These are phyloP conservation scores for Nicotiana rustica DNA, from an alignment of 305 asterid species.

Conservation along the genomic window DNA sequence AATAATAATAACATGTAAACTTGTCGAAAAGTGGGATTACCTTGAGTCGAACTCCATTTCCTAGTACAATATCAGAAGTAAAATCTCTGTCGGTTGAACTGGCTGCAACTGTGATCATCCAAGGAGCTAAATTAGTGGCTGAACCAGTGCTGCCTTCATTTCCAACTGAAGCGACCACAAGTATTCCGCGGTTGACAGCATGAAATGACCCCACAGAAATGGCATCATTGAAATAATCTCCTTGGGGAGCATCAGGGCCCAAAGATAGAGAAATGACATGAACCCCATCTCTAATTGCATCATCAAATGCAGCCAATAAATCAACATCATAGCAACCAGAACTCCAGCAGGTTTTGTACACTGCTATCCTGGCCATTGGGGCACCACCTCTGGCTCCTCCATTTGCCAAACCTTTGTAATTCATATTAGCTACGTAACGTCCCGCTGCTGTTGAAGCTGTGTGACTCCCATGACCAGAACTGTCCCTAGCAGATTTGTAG, in stretches of 20 bases:
- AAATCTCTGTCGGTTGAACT: constrained; percentile 85
- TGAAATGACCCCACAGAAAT: constrained; percentile 89
- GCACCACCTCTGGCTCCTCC: constrained; percentile 97
- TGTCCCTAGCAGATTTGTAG: constrained; percentile 80
- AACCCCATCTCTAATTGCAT: constrained; percentile 90
- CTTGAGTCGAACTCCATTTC: constrained; percentile 67
- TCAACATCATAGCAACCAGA: constrained; percentile 92
- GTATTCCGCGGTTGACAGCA: constrained; percentile 78
- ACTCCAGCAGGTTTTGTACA: constrained; percentile 88
- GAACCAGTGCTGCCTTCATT: constrained; percentile 71
- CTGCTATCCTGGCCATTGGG: constrained; percentile 90
- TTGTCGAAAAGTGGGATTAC: constrained; percentile 42
- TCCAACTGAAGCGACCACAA: constrained; percentile 89
- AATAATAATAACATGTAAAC: background rate
- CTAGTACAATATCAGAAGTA: constrained; percentile 70
- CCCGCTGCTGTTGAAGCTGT: constrained; percentile 99
- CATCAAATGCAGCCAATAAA: constrained; percentile 93
- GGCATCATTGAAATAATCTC: constrained; percentile 82
- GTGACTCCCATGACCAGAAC: constrained; percentile 89
- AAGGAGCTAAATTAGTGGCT: constrained; percentile 87
- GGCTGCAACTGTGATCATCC: constrained; percentile 94
- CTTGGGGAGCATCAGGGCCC: constrained; percentile 80
- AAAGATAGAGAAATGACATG: constrained; percentile 76
- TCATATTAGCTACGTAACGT: constrained; percentile 72
- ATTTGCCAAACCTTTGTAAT: constrained; percentile 78